These are phyloP conservation scores for Andrographis paniculata DNA, from an alignment of 305 asterid genomes.

Conservation along the genomic window DNA sequence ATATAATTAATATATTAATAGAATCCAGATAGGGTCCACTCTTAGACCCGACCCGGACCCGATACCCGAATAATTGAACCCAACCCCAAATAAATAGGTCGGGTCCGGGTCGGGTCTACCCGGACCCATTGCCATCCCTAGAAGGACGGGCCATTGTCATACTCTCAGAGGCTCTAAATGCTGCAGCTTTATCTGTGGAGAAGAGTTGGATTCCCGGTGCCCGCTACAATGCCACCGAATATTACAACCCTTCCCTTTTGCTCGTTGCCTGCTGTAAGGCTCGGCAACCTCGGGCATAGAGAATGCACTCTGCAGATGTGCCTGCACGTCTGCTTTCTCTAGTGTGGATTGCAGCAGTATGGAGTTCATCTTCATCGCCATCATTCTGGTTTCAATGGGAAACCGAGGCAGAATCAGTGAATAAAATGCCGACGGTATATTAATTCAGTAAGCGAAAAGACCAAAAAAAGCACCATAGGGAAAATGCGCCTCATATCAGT, in stretches of 20 bases:
- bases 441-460: no score
- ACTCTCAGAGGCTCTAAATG: slow-evolving; percentile 91
- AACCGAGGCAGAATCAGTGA: slow-evolving; percentile 23
- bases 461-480: no score
- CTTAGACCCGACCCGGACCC: no score
- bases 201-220: slow-evolving; percentile 84
- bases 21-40: no score
- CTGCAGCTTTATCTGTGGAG: slow-evolving; percentile 83
- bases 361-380: slow-evolving; percentile 95
- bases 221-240: slow-evolving; percentile 89
- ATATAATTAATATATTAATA: no score
- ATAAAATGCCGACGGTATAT: no score
- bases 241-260: slow-evolving; percentile 91
- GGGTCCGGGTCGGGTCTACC: no score
- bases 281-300: slow-evolving; percentile 89
- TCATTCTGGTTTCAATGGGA: slow-evolving; percentile 55
- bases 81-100: no score
- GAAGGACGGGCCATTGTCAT: no score
- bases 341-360: slow-evolving; percentile 79
- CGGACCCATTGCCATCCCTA: no score
- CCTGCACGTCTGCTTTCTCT: slow-evolving; percentile 80
- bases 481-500: no score
- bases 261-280: slow-evolving; percentile 78
- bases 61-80: no score
- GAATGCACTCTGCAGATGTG: slow-evolving; percentile 81